Percentiles rank a stretch among this genome's conserved stretches.
phyloP scores from a whole-genome alignment of 2,329 filamentous ascomycete species.

The Proliferodiscus dingleyae region DNA sequence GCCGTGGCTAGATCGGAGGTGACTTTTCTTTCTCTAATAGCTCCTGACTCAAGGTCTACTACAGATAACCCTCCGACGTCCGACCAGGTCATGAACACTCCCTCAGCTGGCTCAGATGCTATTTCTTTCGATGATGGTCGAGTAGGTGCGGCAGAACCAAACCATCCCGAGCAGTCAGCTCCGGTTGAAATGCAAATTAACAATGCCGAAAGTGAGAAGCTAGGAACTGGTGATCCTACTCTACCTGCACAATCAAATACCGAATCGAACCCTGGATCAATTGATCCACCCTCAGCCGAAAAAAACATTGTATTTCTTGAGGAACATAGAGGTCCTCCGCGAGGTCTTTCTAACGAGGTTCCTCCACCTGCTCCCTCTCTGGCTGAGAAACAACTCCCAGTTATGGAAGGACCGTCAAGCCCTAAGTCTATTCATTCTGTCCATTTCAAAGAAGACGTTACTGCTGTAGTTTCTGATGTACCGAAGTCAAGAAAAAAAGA shows the following conservation, averaged over 20 bases:
- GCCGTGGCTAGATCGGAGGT: background rate
- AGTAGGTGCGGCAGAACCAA: background rate
- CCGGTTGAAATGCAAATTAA: no score
- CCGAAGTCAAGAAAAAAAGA: conserved; percentile 9
- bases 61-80: background rate
- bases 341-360: background rate
- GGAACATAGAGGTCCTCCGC: background rate
- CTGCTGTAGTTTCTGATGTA: conserved; percentile 7
- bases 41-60: background rate
- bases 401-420: conserved; percentile 1
- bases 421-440: conserved; percentile 7
- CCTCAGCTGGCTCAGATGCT: background rate
- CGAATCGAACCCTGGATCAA: no score
- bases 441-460: conserved; percentile 15
- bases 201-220: no score
- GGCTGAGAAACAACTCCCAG: background rate
- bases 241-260: background rate
- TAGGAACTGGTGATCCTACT: background rate
- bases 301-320: background rate
- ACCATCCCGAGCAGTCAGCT: no score
- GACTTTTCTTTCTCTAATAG: background rate
- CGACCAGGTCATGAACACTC: background rate
- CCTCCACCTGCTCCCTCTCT: background rate
- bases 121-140: background rate
- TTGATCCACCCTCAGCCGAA: background rate